Base-by-base conservation (phyloP, 2,329 filamentous ascomycete species). In the Aureobasidium uvarum region DNA sequence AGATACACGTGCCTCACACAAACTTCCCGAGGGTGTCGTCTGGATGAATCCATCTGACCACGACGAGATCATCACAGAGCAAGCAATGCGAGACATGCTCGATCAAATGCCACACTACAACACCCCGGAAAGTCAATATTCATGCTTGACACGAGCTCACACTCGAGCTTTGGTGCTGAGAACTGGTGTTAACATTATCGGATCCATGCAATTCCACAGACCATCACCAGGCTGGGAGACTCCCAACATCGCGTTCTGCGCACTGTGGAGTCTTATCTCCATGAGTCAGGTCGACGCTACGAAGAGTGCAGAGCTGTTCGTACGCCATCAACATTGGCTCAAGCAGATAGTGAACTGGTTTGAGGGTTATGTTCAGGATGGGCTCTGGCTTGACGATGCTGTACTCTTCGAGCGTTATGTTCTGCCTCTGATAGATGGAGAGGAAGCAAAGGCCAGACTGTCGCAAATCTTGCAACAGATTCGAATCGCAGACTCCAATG, bases 21-120 rank as follows among this genome's bases (percentile, higher is more conserved):
- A 28, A 73, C 80, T 81, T 54, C 94, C 96, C 85, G 70, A 74
- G 46, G 65, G 63, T 50, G 46, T 56, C 28, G 51, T 68, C 14
- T 96, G 91, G 73, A 81, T 97, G 69, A 91, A 96, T 72, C 92
- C 93, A 0, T 96, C 90, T 75, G 84, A 86, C 33, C 86, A 84
- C 2, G 83, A 86, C 39, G 41, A 59, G 7, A 54, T 64, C 14
- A 36, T 66, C 16, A 28, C 60, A 7, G 50, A 63, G 31, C 36
- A 64, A 45, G 48, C 31, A 13, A 65, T 68, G 51, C 46, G 51
- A 11, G 25, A 80, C 1, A 80, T 84, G 58, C 79, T 97, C 43
- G 81, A 84, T 66, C 78, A 94, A n/a, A 79, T 81, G 46, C 68
- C 8, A 5, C 58, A 45, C n/a, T 48, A 41, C 71, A 73, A 54